Evolutionary conservation across 768 basidiomycete genomes (phyloP), one percentile per base, ranked within the genome.

Genomic region (Boletus patriciae): DNA sequence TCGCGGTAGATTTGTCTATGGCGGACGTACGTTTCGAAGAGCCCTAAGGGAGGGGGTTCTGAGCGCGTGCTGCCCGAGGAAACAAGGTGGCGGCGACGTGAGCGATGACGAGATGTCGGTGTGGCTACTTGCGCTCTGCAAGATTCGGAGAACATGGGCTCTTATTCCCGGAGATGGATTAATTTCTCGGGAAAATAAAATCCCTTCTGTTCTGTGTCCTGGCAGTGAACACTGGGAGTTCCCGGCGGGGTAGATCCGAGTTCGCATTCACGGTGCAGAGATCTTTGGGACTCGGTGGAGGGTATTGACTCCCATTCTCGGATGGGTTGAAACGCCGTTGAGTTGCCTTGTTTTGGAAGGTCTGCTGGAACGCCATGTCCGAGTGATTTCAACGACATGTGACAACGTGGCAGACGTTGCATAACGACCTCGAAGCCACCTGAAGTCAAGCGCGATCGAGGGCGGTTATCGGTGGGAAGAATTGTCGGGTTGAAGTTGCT

Each of bases 361-460:
- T 42, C 23, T 36, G 31, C n/a, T 57, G 54, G 47, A 45, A 45
- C 43, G 23, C n/a, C 23, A 37, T 25, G 38, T n/a, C 25, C 16
- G 54, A 40, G 47, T 16, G 56, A 21, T 12, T 31, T 31, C 29
- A n/a, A 15, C 49, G 55, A 57, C 55, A 31, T 37, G 54, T 44
- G 11, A 33, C 42, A 19, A 46, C 46, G 42, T 25, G 57, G 40
- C 18, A 11, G 38, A 21, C 13, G 62, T 63, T 63, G 62, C 62
- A 54, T 64, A 13, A 50, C 64, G 62, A 66, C 64, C 56, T 65
- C 19, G 59, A 61, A 64, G 63, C 13, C 10, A 8, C 6, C 33
- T 7, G 7, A 3, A 16, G 19, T n/a, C 27, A 37, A 13, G 38
- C 23, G 16, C 59, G 63, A 68, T 68, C 60, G 50, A 19, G 56